These are phyloP conservation scores for Pinus tabuliformis DNA, from an alignment of 75 land plant species.

Conservation along the genomic window DNA sequence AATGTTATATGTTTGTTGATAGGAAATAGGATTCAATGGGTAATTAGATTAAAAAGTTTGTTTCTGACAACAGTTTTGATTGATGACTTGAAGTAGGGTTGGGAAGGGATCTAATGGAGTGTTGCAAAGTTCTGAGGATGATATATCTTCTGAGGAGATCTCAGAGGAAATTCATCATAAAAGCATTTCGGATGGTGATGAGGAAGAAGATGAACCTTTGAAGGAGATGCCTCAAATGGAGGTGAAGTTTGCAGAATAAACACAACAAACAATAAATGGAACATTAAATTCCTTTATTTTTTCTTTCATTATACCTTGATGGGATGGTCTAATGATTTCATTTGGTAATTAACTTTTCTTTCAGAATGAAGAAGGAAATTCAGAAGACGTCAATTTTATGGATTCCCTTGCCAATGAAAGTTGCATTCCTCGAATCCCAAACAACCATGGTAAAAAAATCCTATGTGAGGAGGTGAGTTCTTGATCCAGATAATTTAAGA, in stretches of 20 bases:
- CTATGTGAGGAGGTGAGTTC: conserved; percentile 1
- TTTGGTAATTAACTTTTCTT: conserved; percentile 1
- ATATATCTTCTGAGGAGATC: conserved; percentile 1
- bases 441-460: neutral
- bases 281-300: too few species aligned
- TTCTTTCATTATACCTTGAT: too few species aligned
- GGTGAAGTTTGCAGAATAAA: neutral
- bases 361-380: conserved; percentile 1
- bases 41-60: too few species aligned
- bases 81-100: neutral
- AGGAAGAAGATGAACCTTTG: neutral
- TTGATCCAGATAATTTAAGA: too few species aligned
- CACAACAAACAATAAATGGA: too few species aligned
- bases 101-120: conserved; percentile 3
- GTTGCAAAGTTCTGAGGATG: neutral
- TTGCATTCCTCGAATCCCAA: neutral
- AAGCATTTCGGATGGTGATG: neutral
- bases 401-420: neutral
- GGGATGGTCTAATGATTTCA: neutral
- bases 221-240: neutral
- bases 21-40: too few species aligned
- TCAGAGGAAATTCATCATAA: neutral
- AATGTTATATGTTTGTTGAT: too few species aligned
- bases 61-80: too few species aligned
- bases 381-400: neutral